Conservation (phyloP, 192 early-diverging fungal genomes). For the Gamsiella multidivaricata region DNA sequence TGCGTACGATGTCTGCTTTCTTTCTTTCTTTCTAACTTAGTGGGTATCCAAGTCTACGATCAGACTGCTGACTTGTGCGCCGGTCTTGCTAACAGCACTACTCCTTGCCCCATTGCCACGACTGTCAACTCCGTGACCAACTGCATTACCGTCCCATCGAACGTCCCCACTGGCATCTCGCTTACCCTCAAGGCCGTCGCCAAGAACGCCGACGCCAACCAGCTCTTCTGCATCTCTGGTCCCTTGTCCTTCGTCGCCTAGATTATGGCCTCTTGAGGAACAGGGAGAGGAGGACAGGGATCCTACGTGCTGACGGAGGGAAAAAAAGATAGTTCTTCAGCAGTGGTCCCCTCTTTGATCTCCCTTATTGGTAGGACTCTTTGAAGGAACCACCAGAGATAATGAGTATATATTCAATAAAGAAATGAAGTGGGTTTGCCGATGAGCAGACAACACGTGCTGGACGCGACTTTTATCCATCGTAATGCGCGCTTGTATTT, state of each 20-base stretch:
- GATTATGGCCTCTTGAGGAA: not conserved
- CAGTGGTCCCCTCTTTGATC: no score
- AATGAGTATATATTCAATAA: no score
- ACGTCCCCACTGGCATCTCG: constrained; percentile 39
- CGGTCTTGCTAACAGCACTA: constrained; percentile 30
- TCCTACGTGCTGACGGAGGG: no score
- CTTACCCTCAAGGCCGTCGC: constrained; percentile 41
- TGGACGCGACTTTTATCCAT: no score
- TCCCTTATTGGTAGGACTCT: no score
- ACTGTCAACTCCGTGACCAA: constrained; percentile 26
- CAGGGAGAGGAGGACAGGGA: not conserved
- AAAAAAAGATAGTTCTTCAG: no score
- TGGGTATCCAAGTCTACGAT: constrained; percentile 45
- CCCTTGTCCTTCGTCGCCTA: constrained; percentile 46
- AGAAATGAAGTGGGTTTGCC: no score
- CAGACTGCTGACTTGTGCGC: constrained; percentile 35
- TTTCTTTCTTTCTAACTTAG: constrained; percentile 2
- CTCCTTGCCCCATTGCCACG: constrained; percentile 45
- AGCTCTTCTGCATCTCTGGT: constrained; percentile 48
- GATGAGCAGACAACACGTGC: no score
- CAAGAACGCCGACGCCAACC: constrained; percentile 2
- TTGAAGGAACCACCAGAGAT: no score
- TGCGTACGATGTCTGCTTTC: no score
- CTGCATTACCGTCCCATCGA: constrained; percentile 44
- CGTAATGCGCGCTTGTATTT: no score